Base-by-base conservation (phyloP, 129 eudicot genomes). In the Rutidosis leptorrhynchoides region DNA sequence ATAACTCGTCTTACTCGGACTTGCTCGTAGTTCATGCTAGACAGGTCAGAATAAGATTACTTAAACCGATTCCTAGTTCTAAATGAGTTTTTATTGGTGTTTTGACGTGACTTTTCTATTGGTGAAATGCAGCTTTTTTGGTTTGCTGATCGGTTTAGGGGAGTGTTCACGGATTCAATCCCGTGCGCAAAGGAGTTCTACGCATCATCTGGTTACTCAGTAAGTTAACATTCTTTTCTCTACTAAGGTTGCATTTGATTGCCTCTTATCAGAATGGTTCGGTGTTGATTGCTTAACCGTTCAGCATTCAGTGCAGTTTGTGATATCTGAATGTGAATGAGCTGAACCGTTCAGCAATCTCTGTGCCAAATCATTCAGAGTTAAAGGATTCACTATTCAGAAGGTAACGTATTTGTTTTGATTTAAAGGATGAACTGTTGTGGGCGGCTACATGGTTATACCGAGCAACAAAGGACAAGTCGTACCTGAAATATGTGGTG, bases 391-490 rank as follows among this genome's bases (percentile, higher is more conserved):
- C 32, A 12, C 1, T 35, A 43, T 65, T 48, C 61, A 49, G n/a
- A 72, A 37, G 6, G 17, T 45, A 55, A 20, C 3, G 43, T 23
- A 28, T 23, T 42, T 58, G 27, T 69, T 26, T 51, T 75, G 37
- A 12, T 30, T 58, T 29, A 6, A 30, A 90, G 89, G 97, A 90
- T 74, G 95, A 90, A 70, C 72, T 90, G 15, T 70, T 90, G 65
- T 90, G 97, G 97, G 97, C 82, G n/a, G 97, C 95, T 24, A 70
- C 97, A 45, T 90, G 97, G 97, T 83, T 90, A 58, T 60, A 76
- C 49, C 68, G 86, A 56, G 97, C 95, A 51, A 90, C 97, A 28
- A 73, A 80, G 55, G 88, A 84, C 7, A 84, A 80, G 43, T 87
- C 81, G 12, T 90, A 87, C 67, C 61, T 90, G 81, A 80, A 78